A percentile compares a stretch with the other conserved stretches of the same genome.
phyloP scores from a whole-genome alignment of 2,329 filamentous ascomycete species.

The Ascosphaera aggregata region DNA sequence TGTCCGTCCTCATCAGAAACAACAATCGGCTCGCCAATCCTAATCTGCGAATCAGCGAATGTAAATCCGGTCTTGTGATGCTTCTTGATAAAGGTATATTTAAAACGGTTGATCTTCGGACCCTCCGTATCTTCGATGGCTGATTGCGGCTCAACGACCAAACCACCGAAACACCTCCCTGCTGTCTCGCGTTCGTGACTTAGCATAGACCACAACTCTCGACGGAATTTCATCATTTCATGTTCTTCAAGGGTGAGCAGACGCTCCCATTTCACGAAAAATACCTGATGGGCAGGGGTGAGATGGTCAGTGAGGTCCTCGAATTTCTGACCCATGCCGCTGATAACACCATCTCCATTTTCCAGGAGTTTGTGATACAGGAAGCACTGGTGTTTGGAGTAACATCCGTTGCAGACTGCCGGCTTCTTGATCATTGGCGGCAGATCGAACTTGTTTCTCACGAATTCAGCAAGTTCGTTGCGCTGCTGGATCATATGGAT shows the following conservation, averaged over 20 bases:
- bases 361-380: slow-evolving; percentile 84
- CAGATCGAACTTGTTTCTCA: slow-evolving; percentile 59
- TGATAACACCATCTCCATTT: slow-evolving; percentile 55
- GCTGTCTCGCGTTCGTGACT: slow-evolving; percentile 71
- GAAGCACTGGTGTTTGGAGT: slow-evolving; percentile 77
- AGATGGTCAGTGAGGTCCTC: slow-evolving; percentile 58
- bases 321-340: slow-evolving; percentile 62
- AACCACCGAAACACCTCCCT: slow-evolving; percentile 71
- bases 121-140: slow-evolving; percentile 43
- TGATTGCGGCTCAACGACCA: slow-evolving; percentile 61
- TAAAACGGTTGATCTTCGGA: slow-evolving; percentile 75
- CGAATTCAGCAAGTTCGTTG: slow-evolving; percentile 67
- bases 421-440: slow-evolving; percentile 70
- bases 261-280: slow-evolving; percentile 88
- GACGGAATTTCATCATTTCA: slow-evolving; percentile 62
- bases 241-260: slow-evolving; percentile 87
- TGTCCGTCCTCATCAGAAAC: slow-evolving; percentile 88
- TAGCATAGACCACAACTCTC: slow-evolving; percentile 91
- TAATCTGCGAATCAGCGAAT: slow-evolving; percentile 77
- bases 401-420: slow-evolving; percentile 65
- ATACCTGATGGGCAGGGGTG: slow-evolving; percentile 49
- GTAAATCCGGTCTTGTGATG: slow-evolving; percentile 40
- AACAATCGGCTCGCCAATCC: slow-evolving; percentile 77
- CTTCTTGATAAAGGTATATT: slow-evolving; percentile 63
- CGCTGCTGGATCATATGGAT: slow-evolving; percentile 93